Conservation (phyloP, 2,329 filamentous ascomycete genomes). For the Botryotinia calthae region DNA sequence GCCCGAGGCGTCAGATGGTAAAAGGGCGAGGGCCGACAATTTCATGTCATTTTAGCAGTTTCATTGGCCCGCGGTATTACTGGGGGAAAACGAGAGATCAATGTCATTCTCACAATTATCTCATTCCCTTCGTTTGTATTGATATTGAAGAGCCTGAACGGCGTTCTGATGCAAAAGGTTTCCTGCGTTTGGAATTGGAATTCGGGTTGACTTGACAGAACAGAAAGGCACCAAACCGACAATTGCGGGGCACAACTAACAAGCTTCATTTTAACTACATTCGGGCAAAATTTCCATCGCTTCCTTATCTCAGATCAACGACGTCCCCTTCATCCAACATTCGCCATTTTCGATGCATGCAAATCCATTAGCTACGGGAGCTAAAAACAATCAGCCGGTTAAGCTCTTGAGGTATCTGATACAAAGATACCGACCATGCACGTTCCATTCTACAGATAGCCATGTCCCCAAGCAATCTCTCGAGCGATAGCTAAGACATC, state of each 20-base stretch:
- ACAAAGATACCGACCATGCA: background rate
- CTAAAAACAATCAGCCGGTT: background rate
- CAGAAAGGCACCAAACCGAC: background rate
- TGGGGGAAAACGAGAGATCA: background rate
- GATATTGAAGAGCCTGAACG: background rate
- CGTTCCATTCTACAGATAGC: background rate
- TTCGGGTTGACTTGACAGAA: background rate
- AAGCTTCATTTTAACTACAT: constrained; percentile 25
- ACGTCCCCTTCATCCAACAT: constrained; percentile 9
- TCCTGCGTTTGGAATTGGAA: background rate
- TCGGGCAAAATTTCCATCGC: constrained; percentile 25
- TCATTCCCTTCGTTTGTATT: background rate
- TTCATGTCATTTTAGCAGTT: background rate
- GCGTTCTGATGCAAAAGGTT: background rate
- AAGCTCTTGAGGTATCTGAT: background rate
- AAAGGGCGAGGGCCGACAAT: background rate
- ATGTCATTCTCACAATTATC: background rate
- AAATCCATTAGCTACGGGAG: background rate
- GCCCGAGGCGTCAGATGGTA: background rate
- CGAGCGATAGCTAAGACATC: background rate
- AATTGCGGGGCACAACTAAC: background rate
- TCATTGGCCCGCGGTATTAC: background rate
- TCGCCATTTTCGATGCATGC: background rate
- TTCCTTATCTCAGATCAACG: constrained; percentile 22
- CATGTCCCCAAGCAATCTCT: background rate